Evolutionary conservation across 208 protist species (phyloP).

Genomic region (Crithidia brevicula): DNA sequence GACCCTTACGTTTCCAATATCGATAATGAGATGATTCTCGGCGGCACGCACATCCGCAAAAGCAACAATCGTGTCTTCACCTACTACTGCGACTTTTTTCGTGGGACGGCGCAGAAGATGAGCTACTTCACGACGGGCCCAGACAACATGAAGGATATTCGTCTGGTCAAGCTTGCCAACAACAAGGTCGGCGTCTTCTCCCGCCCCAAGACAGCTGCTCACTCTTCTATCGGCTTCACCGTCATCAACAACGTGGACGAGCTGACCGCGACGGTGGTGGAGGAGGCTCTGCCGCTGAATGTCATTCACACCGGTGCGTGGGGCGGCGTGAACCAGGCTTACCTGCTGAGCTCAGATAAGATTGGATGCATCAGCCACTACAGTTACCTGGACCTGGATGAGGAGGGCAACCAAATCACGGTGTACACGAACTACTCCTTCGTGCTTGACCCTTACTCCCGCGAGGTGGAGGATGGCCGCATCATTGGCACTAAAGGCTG

Average conservation of each 20-base stretch:
- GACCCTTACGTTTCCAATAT: conserved; percentile 56
- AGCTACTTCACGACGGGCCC: conserved; percentile 61
- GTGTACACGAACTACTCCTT: conserved; percentile 74
- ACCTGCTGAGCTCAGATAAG: conserved; percentile 60
- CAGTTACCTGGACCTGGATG: conserved; percentile 55
- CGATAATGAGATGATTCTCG: conserved; percentile 49
- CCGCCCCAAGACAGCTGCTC: conserved; percentile 25
- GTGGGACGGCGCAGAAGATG: conserved; percentile 34
- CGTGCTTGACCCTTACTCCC: conserved; percentile 57
- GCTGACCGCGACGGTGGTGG: conserved; percentile 32
- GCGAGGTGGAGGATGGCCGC: conserved; percentile 38
- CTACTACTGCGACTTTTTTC: conserved; percentile 64
- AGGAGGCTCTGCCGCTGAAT: conserved; percentile 36
- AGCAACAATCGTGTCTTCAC: conserved; percentile 37
- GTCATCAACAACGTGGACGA: conserved; percentile 44
- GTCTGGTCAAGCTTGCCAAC: conserved; percentile 45
- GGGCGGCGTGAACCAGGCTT: conserved; percentile 69
- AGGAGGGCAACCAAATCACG: conserved; percentile 40
- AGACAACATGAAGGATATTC: conserved; percentile 68
- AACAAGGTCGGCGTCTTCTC: conserved; percentile 61
- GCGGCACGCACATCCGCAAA: conserved; percentile 62
- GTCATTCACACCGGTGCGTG: conserved; percentile 56
- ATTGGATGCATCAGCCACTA: conserved; percentile 72
- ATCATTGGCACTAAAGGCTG: conserved; percentile 61
- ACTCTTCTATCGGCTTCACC: conserved; percentile 52